Percentiles rank a stretch among this genome's conserved stretches.
Evolutionary conservation across 2,329 filamentous ascomycete genomes (phyloP).

Genomic region (Trichoderma simmonsii): DNA sequence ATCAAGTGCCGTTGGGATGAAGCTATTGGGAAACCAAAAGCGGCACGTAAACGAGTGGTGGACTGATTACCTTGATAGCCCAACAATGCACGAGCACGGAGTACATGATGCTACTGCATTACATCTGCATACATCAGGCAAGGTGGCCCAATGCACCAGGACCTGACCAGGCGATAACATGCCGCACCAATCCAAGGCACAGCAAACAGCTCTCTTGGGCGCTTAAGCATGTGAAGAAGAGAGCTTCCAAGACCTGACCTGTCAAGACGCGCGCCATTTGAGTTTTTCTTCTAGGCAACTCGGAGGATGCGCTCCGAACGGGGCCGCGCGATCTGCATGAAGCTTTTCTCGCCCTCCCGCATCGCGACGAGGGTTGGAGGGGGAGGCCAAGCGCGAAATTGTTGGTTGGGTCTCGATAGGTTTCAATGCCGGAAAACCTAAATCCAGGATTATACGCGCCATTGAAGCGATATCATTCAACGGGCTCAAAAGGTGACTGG

Average conservation of each 20-base stretch:
- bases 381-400: neutral
- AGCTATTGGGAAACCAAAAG: neutral
- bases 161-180: constrained; percentile 1
- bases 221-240: neutral
- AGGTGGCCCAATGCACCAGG: constrained; percentile 13
- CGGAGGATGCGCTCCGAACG: neutral
- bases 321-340: neutral
- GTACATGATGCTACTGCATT: neutral
- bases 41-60: neutral
- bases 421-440: neutral
- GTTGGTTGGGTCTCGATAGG: neutral
- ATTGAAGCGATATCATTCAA: neutral
- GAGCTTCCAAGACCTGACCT: neutral
- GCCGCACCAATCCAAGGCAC: neutral
- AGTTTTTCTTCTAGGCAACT: neutral
- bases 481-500: neutral
- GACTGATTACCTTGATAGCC: neutral
- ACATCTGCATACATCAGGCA: constrained; percentile 1
- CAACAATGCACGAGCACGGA: constrained; percentile 7
- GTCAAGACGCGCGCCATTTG: neutral
- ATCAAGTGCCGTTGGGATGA: neutral
- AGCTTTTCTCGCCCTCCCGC: neutral
- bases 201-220: neutral
- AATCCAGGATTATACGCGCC: neutral
- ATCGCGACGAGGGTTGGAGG: neutral